Base-by-base conservation (phyloP, 306 rosid genomes). In the Macrotyloma uniflorum region DNA sequence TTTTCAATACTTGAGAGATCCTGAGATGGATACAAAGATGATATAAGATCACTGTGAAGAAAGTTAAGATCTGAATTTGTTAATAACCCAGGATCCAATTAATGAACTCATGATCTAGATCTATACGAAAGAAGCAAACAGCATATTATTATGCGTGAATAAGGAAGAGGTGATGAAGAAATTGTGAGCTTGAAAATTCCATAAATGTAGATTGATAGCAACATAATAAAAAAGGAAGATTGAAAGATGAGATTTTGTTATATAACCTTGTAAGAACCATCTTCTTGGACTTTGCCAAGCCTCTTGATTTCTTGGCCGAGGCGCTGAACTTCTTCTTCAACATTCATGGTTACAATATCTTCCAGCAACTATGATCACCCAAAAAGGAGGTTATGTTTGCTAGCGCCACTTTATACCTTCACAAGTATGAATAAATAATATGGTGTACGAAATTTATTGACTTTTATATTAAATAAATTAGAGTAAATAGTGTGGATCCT, bases 181-280 rank as follows among this genome's bases (percentile, higher is more conserved):
- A 74, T 35, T 69, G 5, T 15, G 57, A 77, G 28, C 8, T 59
- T 16, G 19, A 67, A n/a, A 70, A 59, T 64, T 46, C 55, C 53
- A 24, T 1, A 32, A 24, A 68, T 58, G 30, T 38, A 35, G 57
- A 71, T 70, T 55, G 36, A 35, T 33, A 46, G 66, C 45, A 53
- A 70, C 58, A 76, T 13, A 8, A 32, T 10, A 64, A 38, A 9
- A 9, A 62, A 47, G 5, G 54, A 66, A 63, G 54, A 63, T 70
- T 22, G 67, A 61, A 38, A 74, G 46, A 61, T 6, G 49, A 67
- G 19, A 42, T 19, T 62, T 53, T 64, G 67, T 53, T 45, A 33
- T 26, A 26, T 2, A 35, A 95, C 98, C 98, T 93, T 95, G 92
- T 81, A 89, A 70, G 97, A 91, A 78, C 97, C 99, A 83, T 93